Evolutionary conservation across 208 protist genomes (phyloP).

Genomic region (Phytomonas serpens): DNA sequence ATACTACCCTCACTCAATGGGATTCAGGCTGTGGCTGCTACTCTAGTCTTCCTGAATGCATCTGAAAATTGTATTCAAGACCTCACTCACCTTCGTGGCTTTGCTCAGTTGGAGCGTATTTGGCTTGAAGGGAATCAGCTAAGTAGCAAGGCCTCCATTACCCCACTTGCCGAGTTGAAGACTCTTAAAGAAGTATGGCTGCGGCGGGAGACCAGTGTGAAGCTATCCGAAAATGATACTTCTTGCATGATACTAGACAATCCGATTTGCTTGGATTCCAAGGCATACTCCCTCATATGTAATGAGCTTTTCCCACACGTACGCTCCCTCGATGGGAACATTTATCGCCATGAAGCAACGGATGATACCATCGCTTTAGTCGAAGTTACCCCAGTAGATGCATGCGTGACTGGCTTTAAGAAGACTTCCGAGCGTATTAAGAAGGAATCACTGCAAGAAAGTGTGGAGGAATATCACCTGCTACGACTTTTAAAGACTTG

Average conservation of each 20-base stretch:
- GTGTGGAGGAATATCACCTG: conserved; percentile 4
- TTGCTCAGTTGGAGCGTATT: conserved; percentile 24
- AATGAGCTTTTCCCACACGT: conserved; percentile 24
- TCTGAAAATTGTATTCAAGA: conserved; percentile 54
- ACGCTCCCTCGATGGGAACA: conserved; percentile 48
- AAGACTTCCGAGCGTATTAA: not conserved
- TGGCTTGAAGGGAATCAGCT: conserved; percentile 67
- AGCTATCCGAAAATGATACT: conserved; percentile 11
- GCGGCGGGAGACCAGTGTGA: conserved; percentile 19
- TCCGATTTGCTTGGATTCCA: conserved; percentile 42
- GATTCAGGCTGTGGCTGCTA: conserved; percentile 28
- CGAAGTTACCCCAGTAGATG: not conserved
- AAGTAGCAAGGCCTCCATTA: conserved; percentile 17
- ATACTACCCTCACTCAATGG: conserved; percentile 41
- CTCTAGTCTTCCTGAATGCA: conserved; percentile 52
- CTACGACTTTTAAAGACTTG: not conserved
- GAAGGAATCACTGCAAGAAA: not conserved
- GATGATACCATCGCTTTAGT: not conserved
- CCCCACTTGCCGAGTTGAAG: conserved; percentile 29
- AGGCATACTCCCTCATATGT: conserved; percentile 23
- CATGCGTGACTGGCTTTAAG: not conserved
- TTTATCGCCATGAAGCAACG: not conserved
- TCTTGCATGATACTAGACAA: conserved; percentile 43
- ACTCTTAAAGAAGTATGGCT: conserved; percentile 37
- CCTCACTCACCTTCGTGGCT: conserved; percentile 26